phyloP scores from a whole-genome alignment of 2,329 filamentous ascomycete genomes.

The Spiromastix sp. region DNA sequence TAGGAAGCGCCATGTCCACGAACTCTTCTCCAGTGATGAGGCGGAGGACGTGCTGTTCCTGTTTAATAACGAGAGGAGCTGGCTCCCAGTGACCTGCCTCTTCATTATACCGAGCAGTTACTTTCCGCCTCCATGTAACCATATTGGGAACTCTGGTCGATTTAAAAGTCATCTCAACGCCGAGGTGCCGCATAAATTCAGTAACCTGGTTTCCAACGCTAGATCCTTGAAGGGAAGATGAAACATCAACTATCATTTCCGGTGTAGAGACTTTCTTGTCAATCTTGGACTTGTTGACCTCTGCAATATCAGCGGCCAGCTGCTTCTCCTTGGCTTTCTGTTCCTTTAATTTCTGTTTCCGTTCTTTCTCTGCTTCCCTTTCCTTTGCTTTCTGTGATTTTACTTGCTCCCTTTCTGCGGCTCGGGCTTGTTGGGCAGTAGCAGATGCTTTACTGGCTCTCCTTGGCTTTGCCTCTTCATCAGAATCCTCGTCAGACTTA shows the following conservation, averaged over 20 bases:
- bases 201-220: constrained; percentile 33
- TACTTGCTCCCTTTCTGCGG: constrained; percentile 41
- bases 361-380: constrained; percentile 46
- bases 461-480: constrained; percentile 39
- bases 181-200: constrained; percentile 32
- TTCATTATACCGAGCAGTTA: constrained; percentile 53
- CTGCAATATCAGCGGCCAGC: constrained; percentile 53
- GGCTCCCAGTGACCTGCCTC: constrained; percentile 56
- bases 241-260: constrained; percentile 69
- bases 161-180: constrained; percentile 32
- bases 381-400: constrained; percentile 43
- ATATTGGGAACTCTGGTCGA: constrained; percentile 37
- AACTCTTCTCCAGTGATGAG: constrained; percentile 56
- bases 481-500: constrained; percentile 25
- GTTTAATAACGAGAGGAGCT: constrained; percentile 34
- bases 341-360: constrained; percentile 37
- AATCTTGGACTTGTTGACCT: constrained; percentile 62
- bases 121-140: constrained; percentile 59
- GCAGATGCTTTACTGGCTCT: constrained; percentile 22
- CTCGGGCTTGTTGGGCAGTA: constrained; percentile 34
- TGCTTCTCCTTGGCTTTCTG: constrained; percentile 55
- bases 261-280: constrained; percentile 63
- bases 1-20: constrained; percentile 46
- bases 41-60: constrained; percentile 53
- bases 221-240: constrained; percentile 42